Evolutionary conservation across 179 eudicot species (phyloP).

Genomic region (Carnegiea gigantea): DNA sequence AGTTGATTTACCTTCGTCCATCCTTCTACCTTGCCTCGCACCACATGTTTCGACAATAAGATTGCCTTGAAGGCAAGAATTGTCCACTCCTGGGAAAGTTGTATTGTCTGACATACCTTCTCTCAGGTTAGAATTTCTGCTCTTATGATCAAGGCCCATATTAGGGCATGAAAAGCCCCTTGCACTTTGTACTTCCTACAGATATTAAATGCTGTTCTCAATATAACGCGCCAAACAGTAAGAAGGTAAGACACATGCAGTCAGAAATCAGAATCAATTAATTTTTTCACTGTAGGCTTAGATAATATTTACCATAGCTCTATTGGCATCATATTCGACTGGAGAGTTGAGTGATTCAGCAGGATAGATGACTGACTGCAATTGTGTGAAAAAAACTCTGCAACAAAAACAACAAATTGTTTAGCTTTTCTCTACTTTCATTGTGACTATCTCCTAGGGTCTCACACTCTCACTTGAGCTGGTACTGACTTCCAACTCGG

Average conservation of each 20-base stretch:
- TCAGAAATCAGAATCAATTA: conserved; percentile 1
- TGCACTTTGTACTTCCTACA: conserved; percentile 54
- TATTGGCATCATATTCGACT: conserved; percentile 45
- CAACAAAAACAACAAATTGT: conserved; percentile 22
- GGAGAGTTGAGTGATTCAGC: conserved; percentile 51
- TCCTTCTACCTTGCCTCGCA: conserved; percentile 32
- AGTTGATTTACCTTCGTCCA: conserved; percentile 29
- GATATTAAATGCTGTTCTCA: conserved; percentile 18
- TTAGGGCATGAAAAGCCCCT: conserved; percentile 40
- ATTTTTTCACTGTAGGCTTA: conserved; percentile 5
- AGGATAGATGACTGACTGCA: conserved; percentile 55
- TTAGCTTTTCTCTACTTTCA: not conserved
- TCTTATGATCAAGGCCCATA: conserved; percentile 36
- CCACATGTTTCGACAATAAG: conserved; percentile 37
- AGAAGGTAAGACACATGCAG: not conserved
- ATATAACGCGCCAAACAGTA: not conserved
- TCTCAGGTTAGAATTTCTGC: conserved; percentile 39
- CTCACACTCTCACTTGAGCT: not conserved
- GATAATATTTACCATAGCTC: conserved; percentile 43
- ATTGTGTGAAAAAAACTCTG: conserved; percentile 72
- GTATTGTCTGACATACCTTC: conserved; percentile 60
- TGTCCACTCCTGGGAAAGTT: conserved; percentile 45
- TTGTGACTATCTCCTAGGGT: not conserved
- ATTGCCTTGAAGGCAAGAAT: conserved; percentile 30
- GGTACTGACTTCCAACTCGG: not conserved